Evolutionary conservation across 2,329 filamentous ascomycete species (phyloP), one percentile per base, ranked within the genome.

Genomic region (Nemania bipapillata): DNA sequence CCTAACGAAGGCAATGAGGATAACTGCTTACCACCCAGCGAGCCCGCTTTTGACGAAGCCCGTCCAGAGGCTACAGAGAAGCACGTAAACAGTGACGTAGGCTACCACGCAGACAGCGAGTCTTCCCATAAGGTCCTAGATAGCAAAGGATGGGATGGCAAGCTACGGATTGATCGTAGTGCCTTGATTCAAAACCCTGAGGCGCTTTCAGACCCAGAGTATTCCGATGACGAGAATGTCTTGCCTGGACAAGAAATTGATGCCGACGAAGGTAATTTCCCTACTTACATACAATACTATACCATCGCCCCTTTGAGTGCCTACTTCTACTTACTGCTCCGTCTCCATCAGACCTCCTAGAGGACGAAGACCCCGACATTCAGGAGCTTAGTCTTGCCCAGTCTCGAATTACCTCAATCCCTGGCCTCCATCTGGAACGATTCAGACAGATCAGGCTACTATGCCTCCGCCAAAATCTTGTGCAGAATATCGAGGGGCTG

Each of bases 331-430:
- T 72, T n/a, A 64, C n/a, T 35, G 32, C 20, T n/a, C 8, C 32
- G 20, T 37, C 40, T 20, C 45, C 9, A 57, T 12, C 74, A 90
- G 88, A 90, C 75, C 81, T 90, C 1, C 83, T 90, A 45, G 86
- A 90, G 69, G 85, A 85, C 73, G 88, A 90, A 78, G 86, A 87
- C 69, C 79, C 82, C 42, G 85, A 89, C 40, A 86, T 84, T 1
- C 84, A 94, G 81, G 93, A 97, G 76, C 95, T 99, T 76, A 92
- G 96, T 77, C 90, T 94, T 69, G 90, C 94, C n/a, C 95, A 98
- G 80, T 91, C 91, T 63, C 92, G 94, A 72, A 87, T 99, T 76
- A 83, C 86, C 24, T 94, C 92, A 35, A 91, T 98, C 73, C 83
- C 90, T 6, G 89, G 90, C 17, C 87, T 99, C 24, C 88, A 84